Conservation (phyloP, 345 rosid species). For the Arabis hirsuta region DNA sequence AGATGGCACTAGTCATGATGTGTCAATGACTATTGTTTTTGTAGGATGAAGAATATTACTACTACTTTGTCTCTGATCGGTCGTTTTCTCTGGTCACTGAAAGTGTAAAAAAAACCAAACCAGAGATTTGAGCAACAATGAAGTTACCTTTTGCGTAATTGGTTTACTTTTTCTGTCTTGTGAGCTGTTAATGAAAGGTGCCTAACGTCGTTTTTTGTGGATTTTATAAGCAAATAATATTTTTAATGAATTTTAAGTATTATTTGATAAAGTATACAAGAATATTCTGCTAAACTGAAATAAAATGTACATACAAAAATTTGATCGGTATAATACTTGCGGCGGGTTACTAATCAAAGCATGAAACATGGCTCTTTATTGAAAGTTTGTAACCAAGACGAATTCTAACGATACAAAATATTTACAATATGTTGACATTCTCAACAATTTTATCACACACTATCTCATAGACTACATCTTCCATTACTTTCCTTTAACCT, state of each 20-base stretch:
- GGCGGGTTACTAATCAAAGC: too few species aligned
- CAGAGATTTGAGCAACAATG: constrained; percentile 32
- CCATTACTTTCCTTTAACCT: constrained; percentile 25
- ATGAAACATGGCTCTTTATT: too few species aligned
- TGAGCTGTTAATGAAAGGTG: not conserved
- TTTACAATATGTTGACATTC: constrained; percentile 5
- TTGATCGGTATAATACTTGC: too few species aligned
- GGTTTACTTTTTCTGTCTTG: not conserved
- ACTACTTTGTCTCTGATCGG: not conserved
- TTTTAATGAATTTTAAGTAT: too few species aligned
- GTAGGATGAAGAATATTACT: constrained; percentile 13
- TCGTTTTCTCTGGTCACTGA: constrained; percentile 35
- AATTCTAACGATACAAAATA: not conserved
- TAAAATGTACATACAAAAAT: too few species aligned
- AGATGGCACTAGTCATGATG: constrained; percentile 19
- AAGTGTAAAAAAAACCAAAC: constrained; percentile 39
- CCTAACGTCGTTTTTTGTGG: too few species aligned
- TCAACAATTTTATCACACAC: constrained; percentile 31
- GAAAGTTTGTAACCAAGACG: too few species aligned
- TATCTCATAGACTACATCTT: constrained; percentile 14
- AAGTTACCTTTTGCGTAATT: constrained; percentile 18
- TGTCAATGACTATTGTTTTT: constrained; percentile 16
- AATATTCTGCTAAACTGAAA: too few species aligned
- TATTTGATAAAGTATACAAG: too few species aligned
- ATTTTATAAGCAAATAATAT: too few species aligned